A percentile compares a stretch with the other conserved stretches of the same genome.
Evolutionary conservation across 2,329 filamentous ascomycete genomes (phyloP).

Genomic region (Scedosporium boydii): DNA sequence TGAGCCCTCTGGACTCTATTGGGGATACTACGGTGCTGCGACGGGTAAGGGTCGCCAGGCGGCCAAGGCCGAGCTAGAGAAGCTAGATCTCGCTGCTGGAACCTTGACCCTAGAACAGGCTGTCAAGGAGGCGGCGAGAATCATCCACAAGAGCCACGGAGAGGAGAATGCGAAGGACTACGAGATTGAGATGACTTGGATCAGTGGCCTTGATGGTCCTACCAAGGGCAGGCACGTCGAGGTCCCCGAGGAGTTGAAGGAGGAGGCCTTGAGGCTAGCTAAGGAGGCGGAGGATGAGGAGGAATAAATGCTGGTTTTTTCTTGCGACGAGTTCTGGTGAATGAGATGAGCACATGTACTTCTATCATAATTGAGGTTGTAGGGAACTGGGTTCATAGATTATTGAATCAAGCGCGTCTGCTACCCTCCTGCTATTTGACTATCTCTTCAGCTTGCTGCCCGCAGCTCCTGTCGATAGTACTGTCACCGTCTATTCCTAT

Average conservation of each 20-base stretch:
- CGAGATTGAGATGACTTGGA: slow-evolving; percentile 98
- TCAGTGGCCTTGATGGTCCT: slow-evolving; percentile 73
- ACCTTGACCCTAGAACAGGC: slow-evolving; percentile 74
- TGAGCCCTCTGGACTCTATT: slow-evolving; percentile 92
- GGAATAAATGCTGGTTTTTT: slow-evolving; percentile 33
- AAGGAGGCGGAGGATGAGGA: slow-evolving; percentile 84
- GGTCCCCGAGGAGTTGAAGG: slow-evolving; percentile 80
- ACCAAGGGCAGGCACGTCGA: slow-evolving; percentile 90
- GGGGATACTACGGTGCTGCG: slow-evolving; percentile 97
- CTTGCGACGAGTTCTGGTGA: not conserved
- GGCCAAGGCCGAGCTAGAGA: slow-evolving; percentile 96
- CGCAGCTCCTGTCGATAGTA: too few species aligned
- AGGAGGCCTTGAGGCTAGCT: slow-evolving; percentile 87
- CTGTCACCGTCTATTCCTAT: too few species aligned
- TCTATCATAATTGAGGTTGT: slow-evolving; percentile 5
- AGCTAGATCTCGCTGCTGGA: slow-evolving; percentile 75
- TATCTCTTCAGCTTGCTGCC: too few species aligned
- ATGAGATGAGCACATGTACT: slow-evolving; percentile 4
- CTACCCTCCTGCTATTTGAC: not conserved
- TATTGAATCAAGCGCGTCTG: slow-evolving; percentile 5
- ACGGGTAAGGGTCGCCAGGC: slow-evolving; percentile 95
- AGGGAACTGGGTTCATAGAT: slow-evolving; percentile 5
- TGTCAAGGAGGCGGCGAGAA: slow-evolving; percentile 91
- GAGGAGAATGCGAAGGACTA: slow-evolving; percentile 99
- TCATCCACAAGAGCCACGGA: slow-evolving; percentile 96